phyloP scores from a whole-genome alignment of 1,284 basidiomycete genomes.

The Volvariella volvacea region DNA sequence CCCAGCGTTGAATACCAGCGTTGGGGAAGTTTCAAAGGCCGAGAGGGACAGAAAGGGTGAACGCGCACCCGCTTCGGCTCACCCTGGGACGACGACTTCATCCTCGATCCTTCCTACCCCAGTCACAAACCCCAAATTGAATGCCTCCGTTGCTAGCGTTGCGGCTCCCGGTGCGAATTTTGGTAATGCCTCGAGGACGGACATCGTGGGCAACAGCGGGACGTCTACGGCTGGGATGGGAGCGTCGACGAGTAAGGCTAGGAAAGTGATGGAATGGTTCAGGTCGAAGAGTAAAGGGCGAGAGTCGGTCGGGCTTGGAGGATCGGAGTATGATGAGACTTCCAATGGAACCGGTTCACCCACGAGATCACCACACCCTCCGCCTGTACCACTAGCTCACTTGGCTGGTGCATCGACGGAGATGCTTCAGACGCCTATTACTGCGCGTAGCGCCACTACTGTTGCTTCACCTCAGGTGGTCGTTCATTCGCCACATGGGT shows the following conservation, averaged over 20 bases:
- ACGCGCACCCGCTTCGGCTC: background rate
- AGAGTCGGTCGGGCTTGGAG: slow-evolving; percentile 28
- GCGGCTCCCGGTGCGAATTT: slow-evolving; percentile 8
- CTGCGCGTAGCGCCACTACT: slow-evolving; percentile 1
- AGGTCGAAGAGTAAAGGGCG: slow-evolving; percentile 59
- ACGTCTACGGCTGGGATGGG: slow-evolving; percentile 31
- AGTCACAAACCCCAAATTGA: background rate
- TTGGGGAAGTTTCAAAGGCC: slow-evolving; percentile 8
- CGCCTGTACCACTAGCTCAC: slow-evolving; percentile 3
- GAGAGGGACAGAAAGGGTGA: slow-evolving; percentile 4
- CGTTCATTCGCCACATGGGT: too few species aligned
- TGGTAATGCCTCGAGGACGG: slow-evolving; percentile 8
- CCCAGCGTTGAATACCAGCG: too few species aligned
- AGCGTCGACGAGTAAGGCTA: slow-evolving; percentile 68
- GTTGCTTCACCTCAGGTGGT: slow-evolving; percentile 10
- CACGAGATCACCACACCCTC: slow-evolving; percentile 10
- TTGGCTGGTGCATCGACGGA: too few species aligned
- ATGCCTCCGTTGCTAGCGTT: slow-evolving; percentile 4
- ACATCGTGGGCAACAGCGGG: slow-evolving; percentile 12
- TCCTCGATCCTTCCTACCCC: background rate
- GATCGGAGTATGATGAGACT: slow-evolving; percentile 17
- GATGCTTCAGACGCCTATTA: background rate
- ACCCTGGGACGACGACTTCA: too few species aligned
- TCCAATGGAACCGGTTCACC: slow-evolving; percentile 12
- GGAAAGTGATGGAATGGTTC: slow-evolving; percentile 80